Percentiles rank a stretch among this genome's conserved stretches.
phyloP scores from a whole-genome alignment of 495 filamentous ascomycete genomes.

The Lindgomyces ingoldianus region DNA sequence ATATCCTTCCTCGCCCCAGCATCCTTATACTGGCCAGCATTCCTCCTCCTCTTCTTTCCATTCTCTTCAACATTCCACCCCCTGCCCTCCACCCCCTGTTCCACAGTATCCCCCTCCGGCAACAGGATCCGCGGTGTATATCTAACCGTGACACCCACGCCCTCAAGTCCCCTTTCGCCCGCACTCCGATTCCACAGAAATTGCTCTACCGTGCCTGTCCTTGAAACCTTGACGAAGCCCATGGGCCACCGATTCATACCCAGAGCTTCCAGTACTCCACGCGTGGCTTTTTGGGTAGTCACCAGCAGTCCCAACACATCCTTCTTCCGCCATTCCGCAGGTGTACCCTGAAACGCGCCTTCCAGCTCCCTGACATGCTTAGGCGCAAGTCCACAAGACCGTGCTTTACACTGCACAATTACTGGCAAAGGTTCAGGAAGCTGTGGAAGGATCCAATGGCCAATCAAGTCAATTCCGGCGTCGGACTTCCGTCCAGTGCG shows the following conservation, averaged over 20 bases:
- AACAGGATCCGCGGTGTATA: constrained; percentile 45
- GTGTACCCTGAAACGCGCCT: constrained; percentile 72
- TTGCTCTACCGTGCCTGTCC: constrained; percentile 57
- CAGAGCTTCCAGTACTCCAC: constrained; percentile 66
- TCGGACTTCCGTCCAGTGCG: constrained; percentile 76
- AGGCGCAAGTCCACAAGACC: constrained; percentile 47
- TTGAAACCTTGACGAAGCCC: constrained; percentile 55
- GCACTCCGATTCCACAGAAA: constrained; percentile 71
- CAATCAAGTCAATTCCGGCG: constrained; percentile 80
- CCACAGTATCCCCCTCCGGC: background rate
- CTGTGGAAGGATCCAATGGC: constrained; percentile 72
- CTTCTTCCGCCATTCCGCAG: constrained; percentile 63
- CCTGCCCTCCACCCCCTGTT: constrained; percentile 16
- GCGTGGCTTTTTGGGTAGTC: constrained; percentile 54
- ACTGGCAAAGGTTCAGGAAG: constrained; percentile 55
- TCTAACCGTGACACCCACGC: constrained; percentile 60
- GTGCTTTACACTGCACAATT: constrained; percentile 80
- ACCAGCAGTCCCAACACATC: constrained; percentile 66
- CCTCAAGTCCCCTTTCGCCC: constrained; percentile 63
- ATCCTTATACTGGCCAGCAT: background rate
- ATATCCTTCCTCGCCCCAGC: constrained; percentile 28
- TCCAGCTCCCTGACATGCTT: constrained; percentile 79
- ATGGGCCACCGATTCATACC: constrained; percentile 66
- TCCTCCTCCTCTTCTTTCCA: constrained; percentile 10
- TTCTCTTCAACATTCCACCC: background rate